Evolutionary conservation across 179 eudicot species (phyloP).

Genomic region (Heliamphora pulchella): DNA sequence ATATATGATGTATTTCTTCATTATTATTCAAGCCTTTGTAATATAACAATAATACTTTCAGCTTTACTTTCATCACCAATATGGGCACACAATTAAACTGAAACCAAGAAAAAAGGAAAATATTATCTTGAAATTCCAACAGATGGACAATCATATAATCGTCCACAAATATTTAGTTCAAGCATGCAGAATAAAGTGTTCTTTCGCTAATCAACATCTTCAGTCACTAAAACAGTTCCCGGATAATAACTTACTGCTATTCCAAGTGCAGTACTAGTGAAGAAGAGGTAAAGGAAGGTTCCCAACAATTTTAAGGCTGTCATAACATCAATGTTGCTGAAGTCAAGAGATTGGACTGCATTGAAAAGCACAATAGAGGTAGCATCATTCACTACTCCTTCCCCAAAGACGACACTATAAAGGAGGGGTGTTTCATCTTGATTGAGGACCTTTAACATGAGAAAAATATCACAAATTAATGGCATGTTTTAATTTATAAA

Average conservation of each 20-base stretch:
- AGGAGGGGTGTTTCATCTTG: constrained; percentile 91
- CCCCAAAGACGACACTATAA: constrained; percentile 88
- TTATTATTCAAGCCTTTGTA: no score
- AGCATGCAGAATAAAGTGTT: background rate
- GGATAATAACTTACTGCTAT: constrained; percentile 40
- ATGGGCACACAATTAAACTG: background rate
- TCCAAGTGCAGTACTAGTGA: constrained; percentile 75
- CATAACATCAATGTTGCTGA: constrained; percentile 38
- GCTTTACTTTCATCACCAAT: no score
- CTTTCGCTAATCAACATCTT: background rate
- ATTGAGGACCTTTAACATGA: constrained; percentile 59
- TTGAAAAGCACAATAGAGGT: constrained; percentile 91
- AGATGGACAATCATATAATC: background rate
- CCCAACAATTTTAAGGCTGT: constrained; percentile 61
- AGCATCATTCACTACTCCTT: constrained; percentile 92
- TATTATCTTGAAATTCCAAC: background rate
- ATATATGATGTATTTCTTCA: no score
- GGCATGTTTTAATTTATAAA: background rate
- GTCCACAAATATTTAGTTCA: background rate
- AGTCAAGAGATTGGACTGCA: constrained; percentile 75
- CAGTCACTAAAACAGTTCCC: background rate
- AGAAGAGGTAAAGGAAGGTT: constrained; percentile 64
- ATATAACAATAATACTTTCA: no score
- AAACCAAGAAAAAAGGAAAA: background rate
- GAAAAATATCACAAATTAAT: constrained; percentile 18